Evolutionary conservation across 805 yeast genomes (phyloP), one percentile per base, ranked within the genome.

Genomic region (Nakazawaea wickerhamii): DNA sequence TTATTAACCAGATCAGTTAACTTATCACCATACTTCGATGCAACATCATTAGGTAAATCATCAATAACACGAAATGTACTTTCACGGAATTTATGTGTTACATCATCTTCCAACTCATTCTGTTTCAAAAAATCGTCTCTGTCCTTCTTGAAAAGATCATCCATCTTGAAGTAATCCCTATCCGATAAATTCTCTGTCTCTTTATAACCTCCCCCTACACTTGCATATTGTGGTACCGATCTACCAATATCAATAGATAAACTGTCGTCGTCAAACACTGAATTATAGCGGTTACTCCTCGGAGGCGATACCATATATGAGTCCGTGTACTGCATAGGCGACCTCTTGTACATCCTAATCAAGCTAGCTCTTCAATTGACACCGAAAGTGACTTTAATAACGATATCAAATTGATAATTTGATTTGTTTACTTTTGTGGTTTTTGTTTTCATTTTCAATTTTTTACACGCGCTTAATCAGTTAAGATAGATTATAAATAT

Each of bases 71-170:
- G 38, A 23, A 15, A 35, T 11, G 46, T 34, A 20, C 17, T 35
- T n/a, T 19, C n/a, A 17, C 36, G 30, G 20, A 43, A 33, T 13
- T 32, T 37, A 5, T 33, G 27, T 4, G 41, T 43, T 5, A 27
- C 35, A 19, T 36, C 34, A 28, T 43, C 46, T 13, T 25, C 37
- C 3, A 14, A 28, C 5, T 36, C 31, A 4, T 22, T 30, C 8
- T 22, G 17, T 9, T n/a, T 27, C 6, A 43, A 32, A 13, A 27
- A 35, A 15, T 26, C 25, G 17, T 33, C 46, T 11, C 43, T 33
- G 15, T 43, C 43, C n/a, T 35, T 38, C 26, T 33, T 35, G 33
- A 43, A 43, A 20, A 43, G 21, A 28, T 43, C 46, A 23, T 43
- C 43, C 40, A 43, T 30, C 36, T 30, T 21, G 31, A 34, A 33